Evolutionary conservation across 2,329 filamentous ascomycete species (phyloP).

Genomic region (Elsinoe batatas): DNA sequence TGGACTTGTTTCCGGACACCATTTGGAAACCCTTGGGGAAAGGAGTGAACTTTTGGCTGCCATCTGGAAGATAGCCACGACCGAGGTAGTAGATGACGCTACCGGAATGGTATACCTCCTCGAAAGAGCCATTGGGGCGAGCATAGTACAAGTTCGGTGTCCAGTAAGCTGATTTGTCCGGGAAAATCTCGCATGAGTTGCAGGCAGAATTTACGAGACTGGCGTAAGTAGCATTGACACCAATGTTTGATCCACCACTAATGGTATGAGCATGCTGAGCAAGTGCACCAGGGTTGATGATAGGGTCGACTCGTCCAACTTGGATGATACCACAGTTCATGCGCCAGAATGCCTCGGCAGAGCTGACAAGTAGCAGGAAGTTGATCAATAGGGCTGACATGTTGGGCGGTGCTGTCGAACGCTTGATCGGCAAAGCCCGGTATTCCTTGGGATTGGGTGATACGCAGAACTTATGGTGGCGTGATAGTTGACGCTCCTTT

Average conservation of each 20-base stretch:
- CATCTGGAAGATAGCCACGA: conserved; percentile 17
- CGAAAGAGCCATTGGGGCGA: conserved; percentile 27
- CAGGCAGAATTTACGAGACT: conserved; percentile 19
- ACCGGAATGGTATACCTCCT: conserved; percentile 23
- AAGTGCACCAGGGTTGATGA: conserved; percentile 26
- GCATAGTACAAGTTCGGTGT: conserved; percentile 29
- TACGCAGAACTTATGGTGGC: background rate
- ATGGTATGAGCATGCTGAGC: conserved; percentile 28
- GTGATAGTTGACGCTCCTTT: background rate
- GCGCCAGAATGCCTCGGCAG: conserved; percentile 27
- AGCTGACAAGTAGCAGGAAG: conserved; percentile 8
- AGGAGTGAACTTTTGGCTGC: conserved; percentile 16
- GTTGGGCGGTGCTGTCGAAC: background rate
- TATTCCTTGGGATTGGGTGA: background rate
- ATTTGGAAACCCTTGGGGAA: conserved; percentile 21
- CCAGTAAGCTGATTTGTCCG: conserved; percentile 31
- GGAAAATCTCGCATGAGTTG: conserved; percentile 25
- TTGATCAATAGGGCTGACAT: conserved; percentile 11
- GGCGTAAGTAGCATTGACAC: conserved; percentile 19
- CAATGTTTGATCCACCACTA: conserved; percentile 26
- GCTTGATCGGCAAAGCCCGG: background rate
- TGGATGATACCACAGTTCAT: conserved; percentile 28
- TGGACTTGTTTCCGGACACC: conserved; percentile 26
- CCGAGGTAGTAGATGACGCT: conserved; percentile 24
- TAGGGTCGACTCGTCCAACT: conserved; percentile 28